These are phyloP conservation scores for Trichosanthes truncata DNA, from an alignment of 306 rosid genomes.

Conservation along the genomic window DNA sequence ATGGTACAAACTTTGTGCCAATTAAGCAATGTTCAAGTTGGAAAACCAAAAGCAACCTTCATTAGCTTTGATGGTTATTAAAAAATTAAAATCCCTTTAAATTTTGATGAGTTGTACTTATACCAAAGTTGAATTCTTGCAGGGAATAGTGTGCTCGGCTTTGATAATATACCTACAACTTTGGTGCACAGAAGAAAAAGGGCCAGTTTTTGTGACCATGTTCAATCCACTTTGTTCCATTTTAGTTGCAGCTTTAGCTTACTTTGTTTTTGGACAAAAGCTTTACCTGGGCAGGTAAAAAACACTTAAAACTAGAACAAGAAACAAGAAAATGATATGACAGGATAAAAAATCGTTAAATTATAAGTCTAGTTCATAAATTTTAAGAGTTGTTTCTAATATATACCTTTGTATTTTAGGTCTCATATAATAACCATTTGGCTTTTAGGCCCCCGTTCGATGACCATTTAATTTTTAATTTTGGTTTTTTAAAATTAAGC, in stretches of 20 bases:
- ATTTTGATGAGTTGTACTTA: background rate
- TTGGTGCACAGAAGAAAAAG: conserved; percentile 63
- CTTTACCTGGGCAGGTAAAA: conserved; percentile 68
- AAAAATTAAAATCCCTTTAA: background rate
- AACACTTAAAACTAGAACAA: background rate
- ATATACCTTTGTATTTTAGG: too few species aligned
- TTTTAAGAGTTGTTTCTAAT: too few species aligned
- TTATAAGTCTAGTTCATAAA: background rate
- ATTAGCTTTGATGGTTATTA: background rate
- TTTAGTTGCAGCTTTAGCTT: conserved; percentile 57
- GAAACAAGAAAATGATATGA: background rate
- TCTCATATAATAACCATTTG: too few species aligned
- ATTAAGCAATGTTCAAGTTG: too few species aligned
- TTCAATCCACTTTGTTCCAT: conserved; percentile 53
- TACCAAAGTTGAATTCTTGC: conserved; percentile 4
- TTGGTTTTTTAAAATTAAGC: too few species aligned
- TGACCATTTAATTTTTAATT: too few species aligned
- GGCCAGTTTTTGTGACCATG: conserved; percentile 84
- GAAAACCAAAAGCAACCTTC: background rate
- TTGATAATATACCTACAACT: conserved; percentile 46
- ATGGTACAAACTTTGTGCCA: too few species aligned
- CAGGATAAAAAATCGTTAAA: background rate
- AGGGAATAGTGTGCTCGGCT: conserved; percentile 62
- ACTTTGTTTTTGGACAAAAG: conserved; percentile 72
- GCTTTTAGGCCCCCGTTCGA: too few species aligned